Base-by-base conservation (phyloP, 2,329 filamentous ascomycete genomes). In the Chaetomiaceae sp. region DNA sequence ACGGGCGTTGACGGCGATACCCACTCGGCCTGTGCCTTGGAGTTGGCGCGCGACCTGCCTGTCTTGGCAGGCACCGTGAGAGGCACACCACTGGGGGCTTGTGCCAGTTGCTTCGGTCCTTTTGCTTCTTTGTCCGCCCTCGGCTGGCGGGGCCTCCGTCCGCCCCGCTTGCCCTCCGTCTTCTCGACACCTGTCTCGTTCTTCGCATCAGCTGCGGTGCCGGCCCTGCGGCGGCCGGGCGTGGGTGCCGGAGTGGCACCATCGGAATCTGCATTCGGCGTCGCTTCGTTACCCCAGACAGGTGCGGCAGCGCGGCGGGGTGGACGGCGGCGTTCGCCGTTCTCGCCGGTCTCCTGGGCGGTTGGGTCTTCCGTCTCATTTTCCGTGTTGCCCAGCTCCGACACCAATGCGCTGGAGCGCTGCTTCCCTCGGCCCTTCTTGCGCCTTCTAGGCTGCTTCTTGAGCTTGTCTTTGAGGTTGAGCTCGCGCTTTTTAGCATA, bases 401-500 rank as follows among this genome's bases (percentile, higher is more conserved):
- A 84, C 44, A 86, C 84, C 44, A 86, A 70, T n/a, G 79, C 81
- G 59, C 79, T 85, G 6, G 81, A 79, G 58, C 80, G 75, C 43
- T 81, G 77, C 67, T 85, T 84, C 32, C 74, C 76, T 62, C 80
- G 69, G 65, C 75, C 70, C 75, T 80, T 78, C 71, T 78, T 81
- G 56, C 79, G 74, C 63, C 76, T 75, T 66, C 76, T 81, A 54
- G 77, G 81, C 68, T 80, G 82, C 70, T 77, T 82, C 68, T 81
- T 85, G 27, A 86, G 75, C 69, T 87, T 89, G 64, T 89, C 86
- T 66, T 91, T 90, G 56, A 91, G 84, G 57, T 88, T 85, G 37
- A 84, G 79, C 42, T 84, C 78, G 71, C 86, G 86, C 71, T 84
- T 94, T 65, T 86, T 88, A 57, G 88, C 77, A 68, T 94, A 94